A percentile compares a stretch with the other conserved stretches of the same genome.
Evolutionary conservation across 2,329 filamentous ascomycete genomes (phyloP).

Genomic region (Fusarium nygamai): DNA sequence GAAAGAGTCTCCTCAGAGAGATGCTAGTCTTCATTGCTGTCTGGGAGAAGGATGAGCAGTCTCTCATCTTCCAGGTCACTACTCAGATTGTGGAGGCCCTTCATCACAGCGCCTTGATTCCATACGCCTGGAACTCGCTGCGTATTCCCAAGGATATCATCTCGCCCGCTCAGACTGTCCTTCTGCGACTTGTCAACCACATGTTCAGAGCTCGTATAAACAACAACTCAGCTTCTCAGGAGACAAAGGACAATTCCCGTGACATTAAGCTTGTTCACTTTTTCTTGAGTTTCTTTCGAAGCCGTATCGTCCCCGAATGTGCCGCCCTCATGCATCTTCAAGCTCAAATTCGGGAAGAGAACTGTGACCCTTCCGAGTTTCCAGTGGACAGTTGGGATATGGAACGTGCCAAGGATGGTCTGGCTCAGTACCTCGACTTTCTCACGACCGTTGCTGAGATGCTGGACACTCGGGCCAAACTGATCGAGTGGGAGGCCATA

Average conservation of each 20-base stretch:
- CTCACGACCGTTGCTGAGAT: conserved; percentile 90
- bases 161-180: conserved; percentile 91
- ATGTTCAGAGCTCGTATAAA: conserved; percentile 74
- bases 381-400: conserved; percentile 97
- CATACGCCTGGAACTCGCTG: conserved; percentile 91
- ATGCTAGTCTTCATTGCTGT: conserved; percentile 96
- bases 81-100: conserved; percentile 95
- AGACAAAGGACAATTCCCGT: conserved; percentile 62
- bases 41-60: conserved; percentile 94
- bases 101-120: conserved; percentile 86
- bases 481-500: conserved; percentile 91
- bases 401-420: conserved; percentile 93
- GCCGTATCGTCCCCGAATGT: conserved; percentile 91
- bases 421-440: conserved; percentile 94
- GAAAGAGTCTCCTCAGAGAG: conserved; percentile 87
- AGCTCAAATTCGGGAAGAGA: conserved; percentile 83
- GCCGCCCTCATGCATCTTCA: conserved; percentile 95
- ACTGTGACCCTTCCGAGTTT: conserved; percentile 84
- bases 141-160: conserved; percentile 96
- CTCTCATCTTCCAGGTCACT: conserved; percentile 96
- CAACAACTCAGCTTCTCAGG: conserved; percentile 55
- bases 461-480: conserved; percentile 80
- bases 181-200: conserved; percentile 89
- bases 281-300: conserved; percentile 91
- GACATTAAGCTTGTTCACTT: conserved; percentile 80